These are phyloP conservation scores for Leishmania braziliensis DNA, from an alignment of 208 protist species.

Conservation along the genomic window DNA sequence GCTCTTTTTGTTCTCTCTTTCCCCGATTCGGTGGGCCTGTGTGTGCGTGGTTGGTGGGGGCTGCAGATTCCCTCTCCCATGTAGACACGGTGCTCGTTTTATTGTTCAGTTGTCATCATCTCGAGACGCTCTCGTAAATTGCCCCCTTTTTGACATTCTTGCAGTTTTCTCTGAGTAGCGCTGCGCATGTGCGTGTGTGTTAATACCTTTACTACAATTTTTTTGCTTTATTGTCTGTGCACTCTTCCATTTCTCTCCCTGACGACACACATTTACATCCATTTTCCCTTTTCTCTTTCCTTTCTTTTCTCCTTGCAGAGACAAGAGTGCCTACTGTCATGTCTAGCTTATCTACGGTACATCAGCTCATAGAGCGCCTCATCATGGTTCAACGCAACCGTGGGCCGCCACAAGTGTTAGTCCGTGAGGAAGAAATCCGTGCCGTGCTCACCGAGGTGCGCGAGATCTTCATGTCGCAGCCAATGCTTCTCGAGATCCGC, in stretches of 20 bases:
- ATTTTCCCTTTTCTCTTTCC: not conserved
- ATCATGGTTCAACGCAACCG: constrained; percentile 50
- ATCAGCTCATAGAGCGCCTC: constrained; percentile 74
- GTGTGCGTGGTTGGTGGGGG: not conserved
- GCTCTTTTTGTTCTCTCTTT: not conserved
- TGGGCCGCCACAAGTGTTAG: constrained; percentile 38
- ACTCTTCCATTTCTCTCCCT: not conserved
- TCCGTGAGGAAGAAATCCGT: constrained; percentile 89
- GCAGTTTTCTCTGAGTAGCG: not conserved
- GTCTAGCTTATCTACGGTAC: not conserved
- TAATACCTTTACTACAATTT: not conserved
- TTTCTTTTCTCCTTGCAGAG: not conserved
- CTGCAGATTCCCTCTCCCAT: not conserved
- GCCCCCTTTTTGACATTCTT: not conserved
- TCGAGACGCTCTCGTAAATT: not conserved
- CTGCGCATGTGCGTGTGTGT: not conserved
- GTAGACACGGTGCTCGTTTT: not conserved
- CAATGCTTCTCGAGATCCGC: constrained; percentile 88
- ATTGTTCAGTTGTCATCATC: not conserved
- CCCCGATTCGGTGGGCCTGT: not conserved
- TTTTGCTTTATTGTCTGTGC: not conserved
- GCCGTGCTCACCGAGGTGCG: constrained; percentile 62
- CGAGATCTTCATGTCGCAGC: constrained; percentile 91
- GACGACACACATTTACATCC: not conserved
- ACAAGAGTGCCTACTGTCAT: not conserved